Base-by-base conservation (phyloP, 345 rosid genomes). In the Cochlearia excelsa region DNA sequence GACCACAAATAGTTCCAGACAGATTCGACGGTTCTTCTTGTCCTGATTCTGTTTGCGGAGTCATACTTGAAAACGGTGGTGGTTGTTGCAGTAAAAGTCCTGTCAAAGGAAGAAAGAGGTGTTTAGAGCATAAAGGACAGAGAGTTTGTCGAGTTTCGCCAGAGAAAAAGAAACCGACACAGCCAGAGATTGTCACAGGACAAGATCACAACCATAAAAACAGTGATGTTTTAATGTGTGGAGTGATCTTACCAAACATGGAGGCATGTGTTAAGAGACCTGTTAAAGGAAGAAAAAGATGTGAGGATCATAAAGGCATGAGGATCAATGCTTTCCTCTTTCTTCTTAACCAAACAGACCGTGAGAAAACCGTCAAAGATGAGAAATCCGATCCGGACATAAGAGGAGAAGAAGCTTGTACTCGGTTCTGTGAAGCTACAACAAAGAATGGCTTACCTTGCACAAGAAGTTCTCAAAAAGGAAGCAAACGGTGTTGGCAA, bases 241-340 rank as follows among this genome's bases (percentile, higher is more conserved):
- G 87, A 46, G 81, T 81, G 46, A 64, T 80, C 46, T 66, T 73
- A 39, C 78, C 83, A 4, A 54, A 83, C 59, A 83, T 83, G 51
- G 59, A 59, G 30, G 35, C 77, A 39, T 89, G 90, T 30, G 58
- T 2, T 6, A 81, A 51, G 68, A 75, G 60, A 66, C 74, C 82
- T 68, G 67, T 73, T 37, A 27, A 28, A 8, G 91, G 87, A 61
- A 82, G 87, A 68, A 69, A 77, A 70, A 74, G 91, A 59, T 84
- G 95, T 3, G 76, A 81, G 34, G 82, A 76, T 46, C 92, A 86
- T 29, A 81, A 79, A 72, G 95, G 92, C 51, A 74, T 79, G 90
- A 81, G 72, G 68, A 60, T 81, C 29, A 68, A 55, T 11, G 72
- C 71, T 56, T 68, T 67, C 9, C 57, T 67, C 26, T 71, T 77